Base-by-base conservation (phyloP, 768 basidiomycete genomes). In the Auriculariales sp. region DNA sequence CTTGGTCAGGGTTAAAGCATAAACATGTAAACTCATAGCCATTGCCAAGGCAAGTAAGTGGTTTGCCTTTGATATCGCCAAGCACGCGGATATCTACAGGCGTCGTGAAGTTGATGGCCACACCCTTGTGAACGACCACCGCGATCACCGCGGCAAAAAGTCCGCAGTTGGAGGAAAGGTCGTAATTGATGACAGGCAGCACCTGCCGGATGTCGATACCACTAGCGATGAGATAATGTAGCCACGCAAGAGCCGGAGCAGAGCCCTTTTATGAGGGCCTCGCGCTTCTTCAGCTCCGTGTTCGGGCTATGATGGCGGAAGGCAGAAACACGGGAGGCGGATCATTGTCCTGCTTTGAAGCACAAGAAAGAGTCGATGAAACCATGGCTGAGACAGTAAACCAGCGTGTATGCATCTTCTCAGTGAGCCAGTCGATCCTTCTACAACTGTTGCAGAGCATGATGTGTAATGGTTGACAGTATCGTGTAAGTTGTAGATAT, bases 361-460 rank as follows among this genome's bases (percentile, higher is more conserved):
- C 25, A 12, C 17, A 35, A 30, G 33, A 24, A 33, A 52, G 46
- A 11, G 46, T 24, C 11, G n/a, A 6, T 67, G 81, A 57, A 49
- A 88, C 90, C 88, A 95, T 94, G 54, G 91, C 90, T 53, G 89
- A 90, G 39, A 97, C 94, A 52, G 95, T 98, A 68, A 98, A 99
- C 68, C 98, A 92, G 55, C 92, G 78, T 32, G 74, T 75, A 67
- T 87, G 88, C 82, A 99, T 90, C 76, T 95, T 93, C 68, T 97
- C 91, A 17, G 94, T 97, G 62, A 99, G 69, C 90, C 90, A 92
- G 71, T 99, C 94, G 57, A 99, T 90, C 79, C 98, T 99, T 72
- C 94, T 77, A 62, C 90, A 77, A 46, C 93, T 97, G 74, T 97
- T 97, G 74, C 94, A 98, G 78, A 99, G 98, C 68, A 99, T 97